Evolutionary conservation across 345 rosid species (phyloP), one percentile per base, ranked within the genome.

Genomic region (Alliaria petiolata): DNA sequence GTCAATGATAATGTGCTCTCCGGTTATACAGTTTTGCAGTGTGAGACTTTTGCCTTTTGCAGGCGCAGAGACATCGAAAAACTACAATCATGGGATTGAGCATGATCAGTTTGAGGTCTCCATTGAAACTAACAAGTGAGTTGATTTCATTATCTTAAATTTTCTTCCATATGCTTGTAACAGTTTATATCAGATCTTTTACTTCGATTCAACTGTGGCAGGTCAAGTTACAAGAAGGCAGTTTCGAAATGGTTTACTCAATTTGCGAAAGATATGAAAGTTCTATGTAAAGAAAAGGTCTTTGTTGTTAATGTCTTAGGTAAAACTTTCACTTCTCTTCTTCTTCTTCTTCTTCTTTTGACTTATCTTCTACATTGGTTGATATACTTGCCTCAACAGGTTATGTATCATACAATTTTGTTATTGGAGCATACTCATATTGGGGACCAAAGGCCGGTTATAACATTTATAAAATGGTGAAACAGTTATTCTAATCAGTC

Each of bases 391-490:
- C 17, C 54, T 51, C 1, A 19, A 62, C 54, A 71, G 76, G 76
- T 63, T 95, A 95, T 76, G 72, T 88, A 33, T 53, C 85, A 5
- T 95, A 95, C 89, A 95, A 86, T 67, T 95, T 95, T 59, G 99
- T 95, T 47, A 79, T 91, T 67, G 97, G 99, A 65, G 97, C 99
- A 54, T 95, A 95, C 79, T 88, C 99, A 13, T 95, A 89, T 65
- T 95, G 96, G 97, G 97, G 96, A 7, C 99, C 97, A 22, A 95
- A 95, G 82, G 99, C 99, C 28, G 99, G 96, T 51, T 83, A 87
- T 65, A 86, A 83, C 36, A 95, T 95, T 39, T 91, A 91, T 68
- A 82, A 91, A 53, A 91, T 95, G 99, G 76, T 72, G 43, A 62
- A 39, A 14, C 16, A 46, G 7, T 35, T 28, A 0, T 16, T 15